phyloP scores from a whole-genome alignment of 306 rosid species.

The Vigna reflexopilosa region DNA sequence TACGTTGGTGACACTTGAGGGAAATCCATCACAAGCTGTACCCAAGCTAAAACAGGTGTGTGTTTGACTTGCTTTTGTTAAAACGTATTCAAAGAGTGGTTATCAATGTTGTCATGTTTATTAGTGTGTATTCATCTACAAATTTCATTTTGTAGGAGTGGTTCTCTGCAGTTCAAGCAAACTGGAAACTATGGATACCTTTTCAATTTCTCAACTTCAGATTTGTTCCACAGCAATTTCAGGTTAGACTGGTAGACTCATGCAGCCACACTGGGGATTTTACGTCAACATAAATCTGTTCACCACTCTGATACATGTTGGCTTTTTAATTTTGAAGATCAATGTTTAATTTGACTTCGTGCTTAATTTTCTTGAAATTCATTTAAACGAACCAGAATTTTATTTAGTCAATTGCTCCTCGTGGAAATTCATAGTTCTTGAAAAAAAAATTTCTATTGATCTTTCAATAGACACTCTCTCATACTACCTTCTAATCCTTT shows the following conservation, averaged over 20 bases:
- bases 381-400: constrained; percentile 8
- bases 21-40: constrained; percentile 69
- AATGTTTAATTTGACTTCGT: not conserved
- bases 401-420: constrained; percentile 10
- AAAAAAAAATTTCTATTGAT: constrained; percentile 18
- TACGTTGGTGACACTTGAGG: constrained; percentile 81
- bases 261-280: constrained; percentile 29
- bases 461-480: not conserved
- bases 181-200: constrained; percentile 98
- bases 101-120: constrained; percentile 28
- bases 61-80: constrained; percentile 30
- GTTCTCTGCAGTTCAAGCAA: constrained; percentile 86
- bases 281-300: constrained; percentile 29
- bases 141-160: constrained; percentile 72
- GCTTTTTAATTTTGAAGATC: constrained; percentile 1
- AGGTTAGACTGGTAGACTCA: constrained; percentile 60
- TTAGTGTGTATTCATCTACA: constrained; percentile 36
- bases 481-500: constrained; percentile 11
- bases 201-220: constrained; percentile 95
- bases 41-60: constrained; percentile 94
- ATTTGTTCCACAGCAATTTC: constrained; percentile 96
- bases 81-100: constrained; percentile 7
- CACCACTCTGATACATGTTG: constrained; percentile 17
- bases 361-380: constrained; percentile 18
- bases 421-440: constrained; percentile 30